Evolutionary conservation across 768 basidiomycete genomes (phyloP).

Genomic region (Crucibulum laeve): DNA sequence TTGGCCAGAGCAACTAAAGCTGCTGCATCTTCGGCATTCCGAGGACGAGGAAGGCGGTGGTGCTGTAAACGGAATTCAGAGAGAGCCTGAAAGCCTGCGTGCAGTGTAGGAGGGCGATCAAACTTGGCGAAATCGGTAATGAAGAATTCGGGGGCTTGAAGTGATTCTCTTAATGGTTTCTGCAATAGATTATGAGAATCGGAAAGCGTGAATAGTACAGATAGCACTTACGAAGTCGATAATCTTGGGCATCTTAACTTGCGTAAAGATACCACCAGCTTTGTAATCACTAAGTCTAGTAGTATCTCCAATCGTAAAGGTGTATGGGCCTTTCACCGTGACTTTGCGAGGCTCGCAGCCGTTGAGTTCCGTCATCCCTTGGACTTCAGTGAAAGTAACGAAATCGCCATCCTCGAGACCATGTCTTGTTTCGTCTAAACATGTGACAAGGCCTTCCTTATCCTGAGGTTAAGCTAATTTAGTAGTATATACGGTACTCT

Average conservation of each 20-base stretch:
- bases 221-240: slow-evolving; percentile 77
- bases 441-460: slow-evolving; percentile 89
- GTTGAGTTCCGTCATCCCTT: slow-evolving; percentile 92
- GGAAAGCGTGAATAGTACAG: background rate
- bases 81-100: slow-evolving; percentile 93
- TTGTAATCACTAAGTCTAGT: slow-evolving; percentile 72
- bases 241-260: slow-evolving; percentile 98
- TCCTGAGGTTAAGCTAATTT: slow-evolving; percentile 41
- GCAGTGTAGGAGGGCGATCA: slow-evolving; percentile 85
- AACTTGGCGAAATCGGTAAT: slow-evolving; percentile 98
- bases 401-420: slow-evolving; percentile 99
- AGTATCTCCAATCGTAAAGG: slow-evolving; percentile 94
- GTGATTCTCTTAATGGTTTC: slow-evolving; percentile 92
- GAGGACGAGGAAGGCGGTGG: slow-evolving; percentile 72
- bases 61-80: slow-evolving; percentile 67
- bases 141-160: slow-evolving; percentile 79
- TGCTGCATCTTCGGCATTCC: slow-evolving; percentile 77
- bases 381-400: slow-evolving; percentile 93
- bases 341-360: slow-evolving; percentile 89
- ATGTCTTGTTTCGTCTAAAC: slow-evolving; percentile 94
- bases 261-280: slow-evolving; percentile 90
- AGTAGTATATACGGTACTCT: slow-evolving; percentile 4
- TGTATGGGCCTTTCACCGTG: slow-evolving; percentile 94
- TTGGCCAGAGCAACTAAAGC: slow-evolving; percentile 73
- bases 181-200: slow-evolving; percentile 24